Evolutionary conservation across 768 basidiomycete species (phyloP).

Genomic region (Boletus rufocinnamomeus): DNA sequence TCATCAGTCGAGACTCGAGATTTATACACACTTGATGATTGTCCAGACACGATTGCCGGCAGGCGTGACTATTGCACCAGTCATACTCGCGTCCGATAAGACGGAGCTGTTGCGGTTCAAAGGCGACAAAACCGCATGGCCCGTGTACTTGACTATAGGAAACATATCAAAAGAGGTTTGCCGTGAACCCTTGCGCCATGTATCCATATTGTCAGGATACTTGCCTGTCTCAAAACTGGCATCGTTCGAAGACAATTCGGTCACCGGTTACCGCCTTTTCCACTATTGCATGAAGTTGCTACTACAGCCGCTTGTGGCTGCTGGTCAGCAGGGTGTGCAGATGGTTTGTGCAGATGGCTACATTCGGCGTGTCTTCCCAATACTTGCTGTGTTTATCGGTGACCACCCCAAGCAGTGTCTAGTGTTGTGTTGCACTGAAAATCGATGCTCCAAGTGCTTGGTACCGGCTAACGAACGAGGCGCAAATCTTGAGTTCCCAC

Average conservation of each 20-base stretch:
- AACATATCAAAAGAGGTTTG: too few species aligned
- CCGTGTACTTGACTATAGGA: too few species aligned
- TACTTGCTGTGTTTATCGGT: not conserved
- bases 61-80: too few species aligned
- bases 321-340: not conserved
- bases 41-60: not conserved
- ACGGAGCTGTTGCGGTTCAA: too few species aligned
- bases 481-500: not conserved
- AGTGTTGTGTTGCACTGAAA: not conserved
- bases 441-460: not conserved
- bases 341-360: slow-evolving; percentile 9
- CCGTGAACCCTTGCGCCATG: not conserved
- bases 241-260: not conserved
- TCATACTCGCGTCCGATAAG: too few species aligned
- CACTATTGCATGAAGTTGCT: slow-evolving; percentile 7
- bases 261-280: not conserved
- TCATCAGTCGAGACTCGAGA: not conserved
- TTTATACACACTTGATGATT: not conserved
- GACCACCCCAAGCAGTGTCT: slow-evolving; percentile 9
- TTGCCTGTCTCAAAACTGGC: not conserved
- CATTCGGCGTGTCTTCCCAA: not conserved
- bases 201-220: not conserved
- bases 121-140: too few species aligned
- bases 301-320: not conserved
- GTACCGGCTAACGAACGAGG: not conserved